A percentile compares a stretch with the other conserved stretches of the same genome.
phyloP scores from a whole-genome alignment of 495 filamentous ascomycete genomes.

The Oidiodendron maius region DNA sequence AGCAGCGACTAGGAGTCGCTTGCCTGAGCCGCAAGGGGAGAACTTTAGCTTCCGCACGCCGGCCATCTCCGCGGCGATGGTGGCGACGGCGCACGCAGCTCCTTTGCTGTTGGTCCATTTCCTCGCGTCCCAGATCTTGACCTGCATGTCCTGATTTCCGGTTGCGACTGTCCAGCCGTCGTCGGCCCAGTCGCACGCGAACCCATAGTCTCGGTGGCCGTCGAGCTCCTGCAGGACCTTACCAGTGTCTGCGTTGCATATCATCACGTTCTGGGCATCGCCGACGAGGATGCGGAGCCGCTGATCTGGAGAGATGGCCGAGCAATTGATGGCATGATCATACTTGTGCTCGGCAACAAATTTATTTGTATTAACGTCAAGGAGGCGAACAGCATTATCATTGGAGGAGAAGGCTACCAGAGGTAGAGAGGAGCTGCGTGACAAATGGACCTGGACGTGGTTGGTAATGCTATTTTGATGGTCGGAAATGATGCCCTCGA shows the following conservation, averaged over 20 bases:
- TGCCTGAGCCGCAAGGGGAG: constrained; percentile 71
- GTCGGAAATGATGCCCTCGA: constrained; percentile 61
- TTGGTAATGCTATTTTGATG: constrained; percentile 77
- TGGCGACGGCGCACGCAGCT: constrained; percentile 41
- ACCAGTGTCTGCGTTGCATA: constrained; percentile 40
- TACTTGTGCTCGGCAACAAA: constrained; percentile 57
- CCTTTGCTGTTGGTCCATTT: constrained; percentile 52
- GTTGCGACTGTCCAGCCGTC: constrained; percentile 87
- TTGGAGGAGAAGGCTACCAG: constrained; percentile 79
- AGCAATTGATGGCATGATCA: constrained; percentile 74
- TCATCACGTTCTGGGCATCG: constrained; percentile 38
- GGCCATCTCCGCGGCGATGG: constrained; percentile 68
- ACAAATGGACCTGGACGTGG: constrained; percentile 66
- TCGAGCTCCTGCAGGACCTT: constrained; percentile 46
- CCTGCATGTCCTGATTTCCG: constrained; percentile 79
- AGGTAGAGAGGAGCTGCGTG: constrained; percentile 54
- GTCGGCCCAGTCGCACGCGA: constrained; percentile 87
- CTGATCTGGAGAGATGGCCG: constrained; percentile 70
- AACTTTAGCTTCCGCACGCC: constrained; percentile 75
- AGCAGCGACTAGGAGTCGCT: constrained; percentile 66
- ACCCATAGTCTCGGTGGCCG: constrained; percentile 77
- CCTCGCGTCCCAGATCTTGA: constrained; percentile 83
- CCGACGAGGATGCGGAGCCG: constrained; percentile 75
- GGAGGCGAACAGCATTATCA: constrained; percentile 65
- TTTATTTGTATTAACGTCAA: constrained; percentile 65